Evolutionary conservation across 805 yeast genomes (phyloP).

Genomic region (Sugiyamaella mastotermitis): DNA sequence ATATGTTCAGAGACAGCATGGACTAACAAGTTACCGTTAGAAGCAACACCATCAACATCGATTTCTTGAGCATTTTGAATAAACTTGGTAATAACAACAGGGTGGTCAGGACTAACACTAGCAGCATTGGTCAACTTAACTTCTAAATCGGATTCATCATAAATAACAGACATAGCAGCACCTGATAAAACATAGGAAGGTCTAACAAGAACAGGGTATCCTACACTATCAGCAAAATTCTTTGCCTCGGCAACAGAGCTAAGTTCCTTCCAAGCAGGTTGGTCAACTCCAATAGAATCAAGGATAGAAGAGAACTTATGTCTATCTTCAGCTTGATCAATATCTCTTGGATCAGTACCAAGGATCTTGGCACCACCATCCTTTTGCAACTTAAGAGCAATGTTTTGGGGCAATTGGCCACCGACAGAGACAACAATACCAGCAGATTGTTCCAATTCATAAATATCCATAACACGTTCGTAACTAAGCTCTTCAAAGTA

Average conservation of each 20-base stretch:
- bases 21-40: slow-evolving; percentile 78
- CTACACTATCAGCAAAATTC: slow-evolving; percentile 75
- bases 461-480: slow-evolving; percentile 96
- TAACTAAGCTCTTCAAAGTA: slow-evolving; percentile 93
- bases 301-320: slow-evolving; percentile 93
- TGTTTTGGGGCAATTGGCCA: slow-evolving; percentile 97
- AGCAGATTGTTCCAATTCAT: slow-evolving; percentile 80
- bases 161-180: slow-evolving; percentile 97
- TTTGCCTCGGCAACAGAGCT: slow-evolving; percentile 82
- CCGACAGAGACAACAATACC: slow-evolving; percentile 97
- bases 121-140: slow-evolving; percentile 81
- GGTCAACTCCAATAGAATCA: slow-evolving; percentile 90
- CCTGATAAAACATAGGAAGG: slow-evolving; percentile 97
- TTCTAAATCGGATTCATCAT: slow-evolving; percentile 71
- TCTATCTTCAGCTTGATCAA: slow-evolving; percentile 97
- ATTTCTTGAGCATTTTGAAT: slow-evolving; percentile 95
- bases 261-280: slow-evolving; percentile 96
- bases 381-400: slow-evolving; percentile 76
- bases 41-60: slow-evolving; percentile 95
- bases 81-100: slow-evolving; percentile 94
- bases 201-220: slow-evolving; percentile 93
- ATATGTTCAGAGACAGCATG: slow-evolving; percentile 98
- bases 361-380: slow-evolving; percentile 77
- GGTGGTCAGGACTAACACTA: slow-evolving; percentile 90
- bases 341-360: slow-evolving; percentile 92